Percentiles rank a stretch among this genome's conserved stretches.
Evolutionary conservation across 306 rosid genomes (phyloP).

Genomic region (Medicago arabica): DNA sequence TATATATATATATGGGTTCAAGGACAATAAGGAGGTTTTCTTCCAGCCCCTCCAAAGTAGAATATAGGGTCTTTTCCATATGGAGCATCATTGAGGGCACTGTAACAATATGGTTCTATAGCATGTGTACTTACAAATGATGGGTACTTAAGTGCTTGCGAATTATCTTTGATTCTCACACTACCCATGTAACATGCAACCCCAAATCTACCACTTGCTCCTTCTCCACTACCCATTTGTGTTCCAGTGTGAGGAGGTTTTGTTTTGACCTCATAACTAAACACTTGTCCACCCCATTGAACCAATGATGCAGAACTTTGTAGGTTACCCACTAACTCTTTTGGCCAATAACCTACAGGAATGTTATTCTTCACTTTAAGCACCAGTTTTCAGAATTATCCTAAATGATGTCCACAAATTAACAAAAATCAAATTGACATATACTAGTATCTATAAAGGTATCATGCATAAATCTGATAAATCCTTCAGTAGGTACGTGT

Average conservation of each 20-base stretch:
- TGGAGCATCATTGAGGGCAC: conserved; percentile 20
- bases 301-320: conserved; percentile 50
- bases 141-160: conserved; percentile 56
- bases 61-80: conserved; percentile 49
- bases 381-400: conserved; percentile 67
- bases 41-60: conserved; percentile 70
- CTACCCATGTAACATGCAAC: conserved; percentile 46
- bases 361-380: conserved; percentile 22
- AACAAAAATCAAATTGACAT: not conserved
- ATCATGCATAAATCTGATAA: no score
- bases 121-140: conserved; percentile 12
- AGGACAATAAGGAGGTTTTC: conserved; percentile 44
- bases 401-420: conserved; percentile 35
- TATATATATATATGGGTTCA: conserved; percentile 11
- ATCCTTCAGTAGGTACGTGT: no score
- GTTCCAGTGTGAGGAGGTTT: conserved; percentile 63
- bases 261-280: conserved; percentile 46
- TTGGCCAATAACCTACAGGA: conserved; percentile 62
- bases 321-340: conserved; percentile 31
- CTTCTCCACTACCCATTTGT: conserved; percentile 69
- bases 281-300: conserved; percentile 81
- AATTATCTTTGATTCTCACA: conserved; percentile 57
- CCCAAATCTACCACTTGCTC: conserved; percentile 15
- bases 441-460: no score
- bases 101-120: conserved; percentile 56